Base-by-base conservation (phyloP, 108 stramenopile genomes). In the Thalassiosira profunda region DNA sequence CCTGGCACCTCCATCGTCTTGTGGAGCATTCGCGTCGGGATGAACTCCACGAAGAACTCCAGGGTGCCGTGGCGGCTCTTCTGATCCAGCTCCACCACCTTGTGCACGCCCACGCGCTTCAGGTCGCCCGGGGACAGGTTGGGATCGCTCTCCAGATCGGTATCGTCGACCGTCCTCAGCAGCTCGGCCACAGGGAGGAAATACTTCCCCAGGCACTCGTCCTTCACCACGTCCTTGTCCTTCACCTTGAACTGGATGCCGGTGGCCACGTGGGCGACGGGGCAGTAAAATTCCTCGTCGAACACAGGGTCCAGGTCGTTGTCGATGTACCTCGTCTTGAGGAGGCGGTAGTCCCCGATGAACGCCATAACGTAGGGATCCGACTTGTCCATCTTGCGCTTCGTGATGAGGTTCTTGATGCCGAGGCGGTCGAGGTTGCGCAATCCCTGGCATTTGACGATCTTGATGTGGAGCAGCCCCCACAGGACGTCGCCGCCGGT, bases 1-100 rank as follows among this genome's bases (percentile, higher is more conserved):
- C 81, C 81, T 0, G 76, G 81, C 30, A 79, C 72, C n/a, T 64
- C 81, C 47, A 78, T 66, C 23, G 67, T 67, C 21, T 55, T 48
- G 1, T 38, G 24, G n/a, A 79, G 24, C 76, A 82, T 61, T 18
- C 70, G 24, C 28, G 38, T 36, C 15, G 81, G 81, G 48, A 82
- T 57, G 37, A 79, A 82, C 51, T 82, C 81, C n/a, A 79, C 72
- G 54, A 82, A 74, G 44, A 76, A 82, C 20, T 82, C 81, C 30
- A 82, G 28, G 2, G 59, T 79, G 4, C 81, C 77, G 64, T 74
- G 44, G 49, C 33, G 29, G 20, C 64, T 52, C 65, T 74, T 79
- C 31, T 55, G 64, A 60, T 77, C 63, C 43, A 82, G 58, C 40
- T 70, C 35, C n/a, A 74, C 81, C 3, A 79, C 31, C 58, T 74